Percentiles rank a stretch among this genome's conserved stretches.
These are phyloP conservation scores for Avena sativa DNA, from an alignment of 176 grass and related monocot species.

Conservation along the genomic window DNA sequence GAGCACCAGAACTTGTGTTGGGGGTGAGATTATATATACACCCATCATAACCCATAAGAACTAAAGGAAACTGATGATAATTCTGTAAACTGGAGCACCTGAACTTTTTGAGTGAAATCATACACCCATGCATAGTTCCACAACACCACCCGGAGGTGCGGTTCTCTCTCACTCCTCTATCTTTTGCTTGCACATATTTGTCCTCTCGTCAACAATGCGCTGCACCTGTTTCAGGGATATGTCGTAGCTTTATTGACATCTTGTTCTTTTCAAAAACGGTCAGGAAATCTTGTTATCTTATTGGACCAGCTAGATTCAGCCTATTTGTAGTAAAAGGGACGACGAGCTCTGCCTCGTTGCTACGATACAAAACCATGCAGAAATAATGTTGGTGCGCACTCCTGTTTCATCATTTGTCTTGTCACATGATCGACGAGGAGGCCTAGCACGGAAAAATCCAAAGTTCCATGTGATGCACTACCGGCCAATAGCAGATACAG, in stretches of 20 bases:
- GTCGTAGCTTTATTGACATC: slow-evolving; percentile 11
- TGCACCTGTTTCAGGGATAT: slow-evolving; percentile 28
- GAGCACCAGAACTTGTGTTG: no score
- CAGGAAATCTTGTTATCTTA: slow-evolving; percentile 17
- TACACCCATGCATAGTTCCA: not conserved
- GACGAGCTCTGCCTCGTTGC: not conserved
- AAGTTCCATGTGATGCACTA: slow-evolving; percentile 40
- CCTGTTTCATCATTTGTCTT: slow-evolving; percentile 44
- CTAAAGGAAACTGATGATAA: not conserved
- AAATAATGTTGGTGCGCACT: slow-evolving; percentile 22
- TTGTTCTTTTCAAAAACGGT: slow-evolving; percentile 33
- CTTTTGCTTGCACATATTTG: slow-evolving; percentile 33
- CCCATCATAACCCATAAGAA: no score
- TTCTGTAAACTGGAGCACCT: not conserved
- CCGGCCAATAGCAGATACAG: not conserved
- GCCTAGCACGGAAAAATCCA: slow-evolving; percentile 24
- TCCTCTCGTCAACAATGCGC: slow-evolving; percentile 31
- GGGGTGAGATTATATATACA: no score
- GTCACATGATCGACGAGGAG: slow-evolving; percentile 38
- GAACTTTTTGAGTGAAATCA: not conserved
- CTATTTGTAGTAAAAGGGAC: slow-evolving; percentile 21
- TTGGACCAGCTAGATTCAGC: slow-evolving; percentile 33
- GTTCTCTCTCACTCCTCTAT: slow-evolving; percentile 21
- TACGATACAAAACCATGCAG: slow-evolving; percentile 27
- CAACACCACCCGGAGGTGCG: not conserved